phyloP scores from a whole-genome alignment of 2,329 filamentous ascomycete species.

The Fusarium mexicanum region DNA sequence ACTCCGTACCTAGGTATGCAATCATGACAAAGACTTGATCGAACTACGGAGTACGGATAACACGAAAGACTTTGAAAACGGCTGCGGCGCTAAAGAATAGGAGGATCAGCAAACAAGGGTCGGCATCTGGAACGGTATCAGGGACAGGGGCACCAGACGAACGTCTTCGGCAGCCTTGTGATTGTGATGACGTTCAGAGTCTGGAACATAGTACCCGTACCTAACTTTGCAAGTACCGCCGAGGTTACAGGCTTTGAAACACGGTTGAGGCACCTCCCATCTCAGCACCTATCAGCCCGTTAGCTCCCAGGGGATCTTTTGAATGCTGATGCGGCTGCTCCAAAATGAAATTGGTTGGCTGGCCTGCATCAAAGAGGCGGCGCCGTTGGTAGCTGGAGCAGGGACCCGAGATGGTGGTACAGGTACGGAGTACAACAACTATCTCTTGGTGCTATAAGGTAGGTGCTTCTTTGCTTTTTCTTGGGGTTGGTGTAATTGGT shows the following conservation, averaged over 20 bases:
- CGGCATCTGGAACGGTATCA: constrained; percentile 9
- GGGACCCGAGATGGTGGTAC: constrained; percentile 4
- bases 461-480: constrained; percentile 29
- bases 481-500: constrained; percentile 5
- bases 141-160: constrained; percentile 1
- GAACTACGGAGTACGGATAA: background rate
- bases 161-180: constrained; percentile 25
- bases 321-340: constrained; percentile 16
- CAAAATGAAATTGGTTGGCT: constrained; percentile 35
- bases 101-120: constrained; percentile 36
- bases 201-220: constrained; percentile 11
- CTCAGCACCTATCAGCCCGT: background rate
- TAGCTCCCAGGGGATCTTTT: background rate
- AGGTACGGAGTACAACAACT: background rate
- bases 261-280: constrained; percentile 11
- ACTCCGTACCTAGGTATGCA: background rate
- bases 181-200: constrained; percentile 18
- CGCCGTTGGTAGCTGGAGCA: constrained; percentile 24
- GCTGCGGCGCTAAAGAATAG: constrained; percentile 35
- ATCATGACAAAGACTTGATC: background rate
- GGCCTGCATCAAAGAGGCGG: constrained; percentile 31
- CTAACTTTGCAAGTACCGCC: background rate
- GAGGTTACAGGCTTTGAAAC: constrained; percentile 35
- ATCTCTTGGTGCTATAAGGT: background rate
- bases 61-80: constrained; percentile 10